These are phyloP conservation scores for Botrytis galanthina DNA, from an alignment of 2,329 filamentous ascomycete species.

Conservation along the genomic window DNA sequence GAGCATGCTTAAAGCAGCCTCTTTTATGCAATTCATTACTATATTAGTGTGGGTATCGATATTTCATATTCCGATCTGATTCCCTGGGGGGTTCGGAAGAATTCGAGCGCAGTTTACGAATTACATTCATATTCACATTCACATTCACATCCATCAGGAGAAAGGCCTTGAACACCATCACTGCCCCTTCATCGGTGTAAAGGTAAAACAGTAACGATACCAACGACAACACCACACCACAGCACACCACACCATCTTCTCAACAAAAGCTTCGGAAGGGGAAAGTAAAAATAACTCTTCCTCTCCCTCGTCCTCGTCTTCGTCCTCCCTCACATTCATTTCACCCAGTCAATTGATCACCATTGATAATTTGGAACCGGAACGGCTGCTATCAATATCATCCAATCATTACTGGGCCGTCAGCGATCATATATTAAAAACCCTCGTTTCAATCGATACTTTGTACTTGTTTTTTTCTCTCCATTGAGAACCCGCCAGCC, in stretches of 20 bases:
- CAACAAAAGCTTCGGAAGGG: not conserved
- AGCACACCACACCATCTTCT: not conserved
- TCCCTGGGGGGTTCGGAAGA: not conserved
- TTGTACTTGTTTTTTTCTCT: not conserved
- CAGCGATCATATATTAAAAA: slow-evolving; percentile 1
- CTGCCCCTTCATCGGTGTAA: not conserved
- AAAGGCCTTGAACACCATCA: not conserved
- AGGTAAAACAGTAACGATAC: not conserved
- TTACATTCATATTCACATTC: not conserved
- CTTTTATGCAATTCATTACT: not conserved
- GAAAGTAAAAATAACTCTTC: slow-evolving; percentile 6
- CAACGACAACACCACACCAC: not conserved
- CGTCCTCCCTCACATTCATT: not conserved
- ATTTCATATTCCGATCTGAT: not conserved
- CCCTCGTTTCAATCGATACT: slow-evolving; percentile 7
- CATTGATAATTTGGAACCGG: not conserved
- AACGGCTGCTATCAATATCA: slow-evolving; percentile 12
- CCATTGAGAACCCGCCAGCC: slow-evolving; percentile 16
- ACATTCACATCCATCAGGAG: not conserved
- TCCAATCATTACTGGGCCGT: slow-evolving; percentile 10
- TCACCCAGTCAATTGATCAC: slow-evolving; percentile 1
- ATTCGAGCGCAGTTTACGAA: not conserved
- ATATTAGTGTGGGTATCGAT: not conserved
- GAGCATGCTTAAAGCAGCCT: not conserved
- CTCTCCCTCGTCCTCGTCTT: not conserved